Conservation (phyloP, 1,139 yeast genomes). For the Lodderomyces margitis region DNA sequence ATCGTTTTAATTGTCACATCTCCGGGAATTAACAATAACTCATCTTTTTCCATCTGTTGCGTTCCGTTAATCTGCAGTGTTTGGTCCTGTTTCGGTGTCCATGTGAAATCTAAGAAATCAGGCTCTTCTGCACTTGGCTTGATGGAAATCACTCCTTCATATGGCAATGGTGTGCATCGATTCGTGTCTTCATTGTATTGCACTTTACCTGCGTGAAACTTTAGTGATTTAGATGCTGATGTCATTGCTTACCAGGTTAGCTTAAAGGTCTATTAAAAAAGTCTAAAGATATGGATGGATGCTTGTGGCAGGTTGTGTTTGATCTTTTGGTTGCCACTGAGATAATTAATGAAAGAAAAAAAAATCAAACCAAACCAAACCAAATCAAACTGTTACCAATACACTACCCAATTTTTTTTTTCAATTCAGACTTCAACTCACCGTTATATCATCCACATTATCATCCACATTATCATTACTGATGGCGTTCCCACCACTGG, state of each 20-base stretch:
- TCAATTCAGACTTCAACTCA: neutral
- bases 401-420: neutral
- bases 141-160: slow-evolving; percentile 71
- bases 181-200: slow-evolving; percentile 67
- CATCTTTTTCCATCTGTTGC: slow-evolving; percentile 50
- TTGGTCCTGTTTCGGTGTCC: slow-evolving; percentile 40
- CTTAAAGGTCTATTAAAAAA: neutral
- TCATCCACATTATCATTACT: neutral
- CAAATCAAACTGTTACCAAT: neutral
- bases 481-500: slow-evolving; percentile 63
- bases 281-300: neutral
- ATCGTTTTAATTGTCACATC: slow-evolving; percentile 84
- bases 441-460: no score
- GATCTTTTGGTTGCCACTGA: slow-evolving; percentile 9
- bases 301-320: neutral
- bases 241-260: no score
- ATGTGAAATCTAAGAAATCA: slow-evolving; percentile 41
- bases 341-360: slow-evolving; percentile 2
- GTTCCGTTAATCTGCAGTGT: slow-evolving; percentile 20
- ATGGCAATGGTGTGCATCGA: slow-evolving; percentile 71
- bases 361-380: neutral
- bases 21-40: slow-evolving; percentile 84
- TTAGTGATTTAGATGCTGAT: slow-evolving; percentile 23
- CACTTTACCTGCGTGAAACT: slow-evolving; percentile 86
- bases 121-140: slow-evolving; percentile 59